A percentile compares a stretch with the other conserved stretches of the same genome.
These are phyloP conservation scores for Ogataea polymorpha DNA, from an alignment of 805 yeast genomes.

Conservation along the genomic window DNA sequence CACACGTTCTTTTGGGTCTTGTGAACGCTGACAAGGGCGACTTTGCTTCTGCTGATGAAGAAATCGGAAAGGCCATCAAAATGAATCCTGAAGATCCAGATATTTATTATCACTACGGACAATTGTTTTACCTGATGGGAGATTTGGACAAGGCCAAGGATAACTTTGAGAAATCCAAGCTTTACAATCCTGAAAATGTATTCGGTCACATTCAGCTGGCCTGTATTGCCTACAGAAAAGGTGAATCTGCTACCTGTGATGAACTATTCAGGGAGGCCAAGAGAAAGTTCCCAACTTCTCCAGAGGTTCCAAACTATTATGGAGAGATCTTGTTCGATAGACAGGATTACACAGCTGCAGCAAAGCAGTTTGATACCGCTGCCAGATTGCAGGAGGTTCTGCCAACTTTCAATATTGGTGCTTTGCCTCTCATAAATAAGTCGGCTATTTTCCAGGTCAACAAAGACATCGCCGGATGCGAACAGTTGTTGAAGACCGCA, in stretches of 20 bases:
- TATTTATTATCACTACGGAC: slow-evolving; percentile 91
- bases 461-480: slow-evolving; percentile 55
- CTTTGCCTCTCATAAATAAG: slow-evolving; percentile 85
- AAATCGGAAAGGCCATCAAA: slow-evolving; percentile 69
- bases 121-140: slow-evolving; percentile 77
- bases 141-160: slow-evolving; percentile 68
- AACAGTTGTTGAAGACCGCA: slow-evolving; percentile 67
- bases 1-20: slow-evolving; percentile 78
- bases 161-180: slow-evolving; percentile 74
- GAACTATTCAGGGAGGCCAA: slow-evolving; percentile 64
- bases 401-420: slow-evolving; percentile 74
- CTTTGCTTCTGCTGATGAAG: slow-evolving; percentile 54
- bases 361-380: slow-evolving; percentile 82
- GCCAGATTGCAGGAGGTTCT: slow-evolving; percentile 73
- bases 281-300: slow-evolving; percentile 74
- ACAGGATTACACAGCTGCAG: slow-evolving; percentile 68
- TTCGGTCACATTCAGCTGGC: slow-evolving; percentile 90
- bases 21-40: slow-evolving; percentile 78
- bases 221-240: slow-evolving; percentile 82
- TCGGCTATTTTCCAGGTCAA: slow-evolving; percentile 68
- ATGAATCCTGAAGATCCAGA: slow-evolving; percentile 74
- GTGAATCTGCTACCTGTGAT: slow-evolving; percentile 56
- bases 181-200: slow-evolving; percentile 69
- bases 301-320: slow-evolving; percentile 91
- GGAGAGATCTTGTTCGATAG: slow-evolving; percentile 90